These are phyloP conservation scores for Ceratobasidium theobromae DNA, from an alignment of 1,284 basidiomycete genomes.

Conservation along the genomic window DNA sequence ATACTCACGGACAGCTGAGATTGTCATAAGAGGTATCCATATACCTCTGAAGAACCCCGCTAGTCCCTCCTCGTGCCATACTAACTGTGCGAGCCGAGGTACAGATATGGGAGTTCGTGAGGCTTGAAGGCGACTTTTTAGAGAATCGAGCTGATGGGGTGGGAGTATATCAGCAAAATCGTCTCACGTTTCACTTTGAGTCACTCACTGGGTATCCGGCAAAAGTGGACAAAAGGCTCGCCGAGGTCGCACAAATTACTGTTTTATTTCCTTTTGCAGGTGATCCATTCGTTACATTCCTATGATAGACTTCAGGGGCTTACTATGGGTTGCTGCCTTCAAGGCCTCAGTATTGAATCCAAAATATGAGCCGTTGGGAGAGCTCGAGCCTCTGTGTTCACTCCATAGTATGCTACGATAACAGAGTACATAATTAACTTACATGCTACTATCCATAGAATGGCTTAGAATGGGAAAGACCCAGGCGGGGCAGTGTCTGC, in stretches of 20 bases:
- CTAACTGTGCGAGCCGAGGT: constrained; percentile 57
- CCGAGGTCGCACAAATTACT: constrained; percentile 76
- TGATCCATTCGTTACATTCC: constrained; percentile 32
- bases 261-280: constrained; percentile 68
- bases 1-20: constrained; percentile 88
- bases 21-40: constrained; percentile 93
- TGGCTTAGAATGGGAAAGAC: background rate
- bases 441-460: constrained; percentile 76
- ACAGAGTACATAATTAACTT: constrained; percentile 26
- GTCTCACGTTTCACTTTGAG: background rate
- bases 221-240: constrained; percentile 79
- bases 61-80: constrained; percentile 89
- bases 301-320: background rate
- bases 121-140: constrained; percentile 89
- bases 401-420: background rate
- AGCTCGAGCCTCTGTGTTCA: constrained; percentile 33
- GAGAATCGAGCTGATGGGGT: constrained; percentile 68
- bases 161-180: background rate
- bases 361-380: constrained; percentile 26
- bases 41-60: constrained; percentile 88
- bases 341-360: constrained; percentile 21
- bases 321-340: constrained; percentile 15
- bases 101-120: constrained; percentile 75
- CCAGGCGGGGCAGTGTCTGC: constrained; percentile 31
- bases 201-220: constrained; percentile 73